Evolutionary conservation across 768 basidiomycete species (phyloP).

Genomic region (Trametes maxima): DNA sequence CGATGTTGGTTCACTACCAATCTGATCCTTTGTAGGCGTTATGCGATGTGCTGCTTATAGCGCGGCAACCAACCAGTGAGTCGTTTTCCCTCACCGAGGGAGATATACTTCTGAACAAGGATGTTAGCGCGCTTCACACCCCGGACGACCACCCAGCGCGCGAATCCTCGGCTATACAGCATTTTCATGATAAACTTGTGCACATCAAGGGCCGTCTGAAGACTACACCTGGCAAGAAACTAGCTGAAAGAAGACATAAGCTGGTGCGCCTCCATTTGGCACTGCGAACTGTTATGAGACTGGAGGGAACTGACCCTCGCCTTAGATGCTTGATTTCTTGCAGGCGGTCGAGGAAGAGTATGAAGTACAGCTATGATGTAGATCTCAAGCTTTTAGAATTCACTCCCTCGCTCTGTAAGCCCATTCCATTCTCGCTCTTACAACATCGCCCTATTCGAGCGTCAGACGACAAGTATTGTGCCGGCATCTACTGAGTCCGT

Average conservation of each 20-base stretch:
- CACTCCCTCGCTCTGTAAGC: no score
- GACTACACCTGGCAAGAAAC: conserved; percentile 65
- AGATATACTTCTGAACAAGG: not conserved
- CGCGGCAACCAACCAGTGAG: conserved; percentile 38
- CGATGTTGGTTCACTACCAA: not conserved
- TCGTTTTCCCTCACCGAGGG: conserved; percentile 9
- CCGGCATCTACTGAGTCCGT: no score
- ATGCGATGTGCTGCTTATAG: conserved; percentile 52
- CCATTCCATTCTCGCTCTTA: no score
- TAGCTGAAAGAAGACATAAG: conserved; percentile 74
- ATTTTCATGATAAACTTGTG: conserved; percentile 87
- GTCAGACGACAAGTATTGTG: no score
- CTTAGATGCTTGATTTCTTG: conserved; percentile 67
- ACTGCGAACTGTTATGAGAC: not conserved
- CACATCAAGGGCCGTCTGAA: conserved; percentile 75
- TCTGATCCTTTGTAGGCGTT: conserved; percentile 35
- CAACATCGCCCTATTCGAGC: no score
- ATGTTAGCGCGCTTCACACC: conserved; percentile 43
- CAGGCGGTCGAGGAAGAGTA: conserved; percentile 59
- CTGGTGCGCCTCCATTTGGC: conserved; percentile 47
- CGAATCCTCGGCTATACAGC: conserved; percentile 63
- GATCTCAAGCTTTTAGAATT: no score
- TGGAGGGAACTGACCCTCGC: not conserved
- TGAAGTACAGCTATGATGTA: conserved; percentile 14
- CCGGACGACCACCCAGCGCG: conserved; percentile 49